Evolutionary conservation across 768 basidiomycete genomes (phyloP).

Genomic region (Suillus ampliporus): DNA sequence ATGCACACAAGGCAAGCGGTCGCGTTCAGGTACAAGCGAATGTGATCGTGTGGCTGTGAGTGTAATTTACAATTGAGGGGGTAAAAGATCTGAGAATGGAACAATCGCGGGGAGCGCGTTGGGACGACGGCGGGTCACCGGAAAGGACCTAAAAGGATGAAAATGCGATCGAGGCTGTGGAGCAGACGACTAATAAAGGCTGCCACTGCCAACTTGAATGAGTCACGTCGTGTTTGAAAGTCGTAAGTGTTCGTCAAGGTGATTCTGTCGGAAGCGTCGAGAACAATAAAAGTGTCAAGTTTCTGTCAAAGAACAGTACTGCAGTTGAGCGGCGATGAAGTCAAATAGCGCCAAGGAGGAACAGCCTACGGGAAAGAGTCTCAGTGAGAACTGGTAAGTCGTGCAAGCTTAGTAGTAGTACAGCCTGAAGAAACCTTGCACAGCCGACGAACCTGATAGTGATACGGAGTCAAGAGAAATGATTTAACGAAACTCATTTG

Average conservation of each 20-base stretch:
- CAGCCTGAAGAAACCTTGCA: conserved; percentile 19
- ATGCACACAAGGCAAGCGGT: conserved; percentile 36
- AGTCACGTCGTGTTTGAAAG: conserved; percentile 20
- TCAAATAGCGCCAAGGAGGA: conserved; percentile 7
- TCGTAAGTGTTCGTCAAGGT: conserved; percentile 37
- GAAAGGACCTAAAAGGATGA: conserved; percentile 2
- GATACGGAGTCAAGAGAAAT: conserved; percentile 18
- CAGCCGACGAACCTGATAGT: conserved; percentile 23
- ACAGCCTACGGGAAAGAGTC: conserved; percentile 19
- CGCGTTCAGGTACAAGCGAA: conserved; percentile 35
- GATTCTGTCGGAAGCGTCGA: conserved; percentile 8
- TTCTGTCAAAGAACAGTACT: conserved; percentile 4
- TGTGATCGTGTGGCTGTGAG: conserved; percentile 41
- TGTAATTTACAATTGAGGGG: conserved; percentile 33
- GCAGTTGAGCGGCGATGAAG: conserved; percentile 16
- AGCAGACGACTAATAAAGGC: not conserved
- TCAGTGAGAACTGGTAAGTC: no score
- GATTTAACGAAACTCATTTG: conserved; percentile 25
- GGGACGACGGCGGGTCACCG: conserved; percentile 14
- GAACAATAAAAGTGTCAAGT: conserved; percentile 11
- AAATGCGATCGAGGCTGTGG: conserved; percentile 10
- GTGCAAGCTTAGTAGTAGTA: no score
- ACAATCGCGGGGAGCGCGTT: conserved; percentile 25
- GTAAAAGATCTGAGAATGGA: conserved; percentile 21
- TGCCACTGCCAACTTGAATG: not conserved